These are phyloP conservation scores for Mucor indicus DNA, from an alignment of 371 early-diverging fungal species.

Conservation along the genomic window DNA sequence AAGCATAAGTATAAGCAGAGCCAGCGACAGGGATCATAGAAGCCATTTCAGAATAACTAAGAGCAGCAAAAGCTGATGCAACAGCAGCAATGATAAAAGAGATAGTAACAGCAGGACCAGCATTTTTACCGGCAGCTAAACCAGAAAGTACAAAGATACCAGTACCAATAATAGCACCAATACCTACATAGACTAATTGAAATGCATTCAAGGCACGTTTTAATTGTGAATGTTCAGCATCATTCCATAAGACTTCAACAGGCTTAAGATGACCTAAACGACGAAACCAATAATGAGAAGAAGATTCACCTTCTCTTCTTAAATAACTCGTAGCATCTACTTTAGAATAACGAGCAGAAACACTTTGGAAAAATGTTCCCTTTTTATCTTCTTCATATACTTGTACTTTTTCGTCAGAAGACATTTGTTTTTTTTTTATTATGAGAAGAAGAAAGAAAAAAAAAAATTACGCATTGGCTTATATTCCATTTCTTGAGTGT, in stretches of 20 bases:
- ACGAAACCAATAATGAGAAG: conserved; percentile 40
- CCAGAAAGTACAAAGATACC: conserved; percentile 67
- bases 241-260: conserved; percentile 47
- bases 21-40: conserved; percentile 84
- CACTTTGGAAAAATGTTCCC: conserved; percentile 3
- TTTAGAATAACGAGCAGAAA: conserved; percentile 17
- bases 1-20: conserved; percentile 81
- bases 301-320: conserved; percentile 39
- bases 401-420: background rate
- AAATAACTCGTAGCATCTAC: conserved; percentile 37
- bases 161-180: conserved; percentile 77
- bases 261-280: conserved; percentile 51
- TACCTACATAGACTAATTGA: conserved; percentile 55
- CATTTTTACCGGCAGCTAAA: conserved; percentile 69
- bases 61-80: conserved; percentile 69
- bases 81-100: conserved; percentile 77
- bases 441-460: no score
- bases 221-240: conserved; percentile 45
- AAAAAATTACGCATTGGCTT: no score
- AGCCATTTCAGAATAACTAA: conserved; percentile 82
- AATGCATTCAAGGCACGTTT: conserved; percentile 40
- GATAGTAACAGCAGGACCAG: conserved; percentile 81
- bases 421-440: background rate
- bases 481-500: no score
- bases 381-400: background rate